Base-by-base conservation (phyloP, 257 asterid species). In the Capsicum rhomboideum region DNA sequence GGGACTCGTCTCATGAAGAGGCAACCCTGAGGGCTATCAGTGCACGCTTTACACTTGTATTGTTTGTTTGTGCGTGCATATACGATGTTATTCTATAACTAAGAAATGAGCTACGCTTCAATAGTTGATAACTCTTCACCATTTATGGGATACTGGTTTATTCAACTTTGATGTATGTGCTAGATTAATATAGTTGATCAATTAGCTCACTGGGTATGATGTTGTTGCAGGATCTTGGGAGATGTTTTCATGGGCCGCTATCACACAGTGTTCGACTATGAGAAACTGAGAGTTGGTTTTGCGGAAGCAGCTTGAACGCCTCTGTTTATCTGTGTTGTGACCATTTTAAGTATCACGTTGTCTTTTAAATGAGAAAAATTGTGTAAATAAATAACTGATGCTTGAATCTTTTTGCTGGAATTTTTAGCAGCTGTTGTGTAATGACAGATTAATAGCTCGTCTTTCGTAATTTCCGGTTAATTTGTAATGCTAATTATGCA, bases 171-270 rank as follows among this genome's bases (percentile, higher is more conserved):
- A 46, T 46, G 10, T 14, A 46, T 46, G 14, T 46, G 52, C 52
- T 46, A 46, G 13, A 46, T 46, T 46, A 46, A 46, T 10, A 46
- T 9, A 46, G 52, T 46, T 46, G 52, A 44, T 46, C 10, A 46
- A 46, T 46, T 46, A 9, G 52, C 14, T 46, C 52, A 46, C 4
- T 46, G 13, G 37, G n/a, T 23, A 58, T 7, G 71, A 40, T 16
- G n/a, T 49, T 61, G 72, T 72, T 89, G 83, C 94, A 94, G 98
- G 98, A 90, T 94, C 75, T 85, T 94, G 84, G 98, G 98, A 26
- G 97, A 94, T 84, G 93, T 94, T 87, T 94, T 94, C 87, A 93
- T 93, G 97, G 97, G 97, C 4, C 91, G 63, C 42, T 94, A 92
- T 83, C 97, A 94, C 87, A 93, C 95, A 0, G 95, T 94, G 83